Evolutionary conservation across 163 green algal species (phyloP).

Genomic region (Scenedesmus sp.): DNA sequence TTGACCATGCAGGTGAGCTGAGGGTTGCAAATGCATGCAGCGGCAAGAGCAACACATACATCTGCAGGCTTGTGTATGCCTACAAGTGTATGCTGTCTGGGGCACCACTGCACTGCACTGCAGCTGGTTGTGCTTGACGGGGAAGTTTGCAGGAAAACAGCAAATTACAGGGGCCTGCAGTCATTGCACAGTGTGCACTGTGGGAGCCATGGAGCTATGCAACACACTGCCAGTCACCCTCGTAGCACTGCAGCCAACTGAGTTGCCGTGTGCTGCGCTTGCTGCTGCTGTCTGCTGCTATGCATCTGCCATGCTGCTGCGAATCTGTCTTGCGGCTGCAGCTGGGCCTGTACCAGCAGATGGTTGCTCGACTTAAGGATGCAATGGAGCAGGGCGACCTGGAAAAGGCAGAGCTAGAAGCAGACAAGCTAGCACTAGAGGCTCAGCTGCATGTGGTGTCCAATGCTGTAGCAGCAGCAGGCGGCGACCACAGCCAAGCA

Average conservation of each 20-base stretch:
- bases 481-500: conserved; percentile 9
- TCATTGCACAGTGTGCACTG: too few species aligned
- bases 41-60: too few species aligned
- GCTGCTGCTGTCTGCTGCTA: not conserved
- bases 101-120: too few species aligned
- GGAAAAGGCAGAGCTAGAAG: conserved; percentile 56
- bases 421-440: conserved; percentile 31
- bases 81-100: too few species aligned
- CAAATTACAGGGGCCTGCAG: too few species aligned
- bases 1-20: conserved; percentile 43
- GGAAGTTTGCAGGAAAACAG: too few species aligned
- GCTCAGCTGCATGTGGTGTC: conserved; percentile 25
- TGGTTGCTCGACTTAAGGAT: conserved; percentile 52
- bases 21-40: not conserved
- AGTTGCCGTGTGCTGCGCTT: not conserved
- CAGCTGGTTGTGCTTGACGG: too few species aligned
- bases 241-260: not conserved
- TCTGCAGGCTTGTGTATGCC: not conserved
- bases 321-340: not conserved
- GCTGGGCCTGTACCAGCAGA: conserved; percentile 52
- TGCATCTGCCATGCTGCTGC: not conserved
- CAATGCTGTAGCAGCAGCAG: conserved; percentile 3
- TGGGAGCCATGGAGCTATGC: not conserved
- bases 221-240: not conserved
- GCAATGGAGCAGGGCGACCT: conserved; percentile 46